Percentiles rank a stretch among this genome's conserved stretches.
Conservation (phyloP, 140 eudicot genomes). For the Oenanthe javanica region DNA sequence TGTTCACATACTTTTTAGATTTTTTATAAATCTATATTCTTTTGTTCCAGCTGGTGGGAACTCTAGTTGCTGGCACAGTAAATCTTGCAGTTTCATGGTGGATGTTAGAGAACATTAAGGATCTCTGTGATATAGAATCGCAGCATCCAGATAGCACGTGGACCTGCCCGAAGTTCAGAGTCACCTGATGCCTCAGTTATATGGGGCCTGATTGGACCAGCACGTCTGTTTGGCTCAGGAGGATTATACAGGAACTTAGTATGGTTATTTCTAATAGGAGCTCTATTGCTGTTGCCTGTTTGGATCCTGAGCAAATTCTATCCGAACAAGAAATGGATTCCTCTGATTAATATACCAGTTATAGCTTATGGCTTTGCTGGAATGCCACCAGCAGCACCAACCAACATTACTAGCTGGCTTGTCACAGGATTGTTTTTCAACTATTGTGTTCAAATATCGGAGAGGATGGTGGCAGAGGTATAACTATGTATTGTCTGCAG, state of each 20-base stretch:
- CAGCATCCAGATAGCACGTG: constrained; percentile 75
- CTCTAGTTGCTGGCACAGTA: constrained; percentile 28
- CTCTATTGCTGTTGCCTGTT: constrained; percentile 73
- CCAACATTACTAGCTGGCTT: constrained; percentile 88
- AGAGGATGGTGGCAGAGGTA: constrained; percentile 92
- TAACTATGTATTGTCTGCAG: constrained; percentile 76
- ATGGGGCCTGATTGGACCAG: constrained; percentile 93
- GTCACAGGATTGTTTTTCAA: constrained; percentile 71
- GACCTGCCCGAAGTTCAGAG: constrained; percentile 92
- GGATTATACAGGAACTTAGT: constrained; percentile 81
- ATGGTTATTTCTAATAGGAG: constrained; percentile 81
- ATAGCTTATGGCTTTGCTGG: constrained; percentile 88
- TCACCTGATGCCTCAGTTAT: constrained; percentile 49
- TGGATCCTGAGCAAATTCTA: constrained; percentile 78
- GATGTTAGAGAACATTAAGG: constrained; percentile 79
- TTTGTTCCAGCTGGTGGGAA: constrained; percentile 54
- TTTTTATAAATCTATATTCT: neutral
- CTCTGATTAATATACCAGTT: constrained; percentile 81
- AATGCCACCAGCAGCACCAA: neutral
- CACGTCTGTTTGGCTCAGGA: constrained; percentile 68
- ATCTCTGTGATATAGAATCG: constrained; percentile 72
- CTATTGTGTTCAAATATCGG: constrained; percentile 73
- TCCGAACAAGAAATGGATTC: constrained; percentile 92
- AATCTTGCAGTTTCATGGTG: constrained; percentile 80
- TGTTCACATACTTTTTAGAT: neutral